Percentiles rank a stretch among this genome's conserved stretches.
Evolutionary conservation across 129 eudicot genomes (phyloP).

Genomic region (Lactuca sativa): DNA sequence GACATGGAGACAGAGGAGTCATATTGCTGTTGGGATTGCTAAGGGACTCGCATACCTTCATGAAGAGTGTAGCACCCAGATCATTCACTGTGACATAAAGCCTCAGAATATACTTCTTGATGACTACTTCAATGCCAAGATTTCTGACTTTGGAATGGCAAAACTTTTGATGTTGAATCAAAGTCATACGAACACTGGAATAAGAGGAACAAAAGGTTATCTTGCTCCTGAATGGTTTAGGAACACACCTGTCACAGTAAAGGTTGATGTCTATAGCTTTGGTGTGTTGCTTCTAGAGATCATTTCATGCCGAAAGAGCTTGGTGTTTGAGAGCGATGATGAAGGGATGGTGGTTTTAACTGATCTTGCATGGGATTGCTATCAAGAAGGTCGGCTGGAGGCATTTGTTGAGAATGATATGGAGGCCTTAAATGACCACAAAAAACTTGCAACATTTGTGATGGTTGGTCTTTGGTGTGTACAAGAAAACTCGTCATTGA

Average conservation of each 20-base stretch:
- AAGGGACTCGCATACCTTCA: slow-evolving; percentile 57
- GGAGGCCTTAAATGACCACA: slow-evolving; percentile 18
- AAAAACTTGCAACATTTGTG: slow-evolving; percentile 36
- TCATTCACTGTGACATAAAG: slow-evolving; percentile 72
- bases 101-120: slow-evolving; percentile 67
- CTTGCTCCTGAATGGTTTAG: slow-evolving; percentile 67
- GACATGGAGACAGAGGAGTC: slow-evolving; percentile 44
- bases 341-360: slow-evolving; percentile 17
- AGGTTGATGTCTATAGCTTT: slow-evolving; percentile 63
- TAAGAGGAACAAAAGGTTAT: slow-evolving; percentile 64
- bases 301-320: slow-evolving; percentile 36
- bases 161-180: slow-evolving; percentile 50
- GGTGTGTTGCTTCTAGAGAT: slow-evolving; percentile 52
- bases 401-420: slow-evolving; percentile 31
- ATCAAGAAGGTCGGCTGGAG: slow-evolving; percentile 19
- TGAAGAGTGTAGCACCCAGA: slow-evolving; percentile 56
- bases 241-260: slow-evolving; percentile 33
- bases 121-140: slow-evolving; percentile 43
- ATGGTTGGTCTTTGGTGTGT: slow-evolving; percentile 63
- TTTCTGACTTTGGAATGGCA: slow-evolving; percentile 63
- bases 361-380: slow-evolving; percentile 59
- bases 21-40: slow-evolving; percentile 44
- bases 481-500: slow-evolving; percentile 44
- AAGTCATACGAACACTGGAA: slow-evolving; percentile 37
- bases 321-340: slow-evolving; percentile 1